phyloP scores from a whole-genome alignment of 768 basidiomycete genomes.

The Rossbeevera mucosa region DNA sequence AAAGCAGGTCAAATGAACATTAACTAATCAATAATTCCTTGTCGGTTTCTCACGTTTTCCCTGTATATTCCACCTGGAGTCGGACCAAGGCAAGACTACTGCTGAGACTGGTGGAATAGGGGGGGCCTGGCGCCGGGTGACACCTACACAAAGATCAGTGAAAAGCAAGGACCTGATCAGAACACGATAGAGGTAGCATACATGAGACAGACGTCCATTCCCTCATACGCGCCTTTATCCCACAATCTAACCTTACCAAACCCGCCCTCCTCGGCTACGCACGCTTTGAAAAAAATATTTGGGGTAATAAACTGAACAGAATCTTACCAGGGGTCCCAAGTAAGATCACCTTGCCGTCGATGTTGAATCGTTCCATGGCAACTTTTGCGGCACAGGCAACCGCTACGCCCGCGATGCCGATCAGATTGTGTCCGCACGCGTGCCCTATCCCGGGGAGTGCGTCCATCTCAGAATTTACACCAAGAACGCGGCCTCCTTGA shows the following conservation, averaged over 20 bases:
- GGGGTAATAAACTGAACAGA: background rate
- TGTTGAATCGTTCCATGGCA: conserved; percentile 44
- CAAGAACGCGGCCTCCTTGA: conserved; percentile 56
- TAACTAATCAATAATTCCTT: background rate
- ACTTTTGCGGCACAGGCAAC: conserved; percentile 66
- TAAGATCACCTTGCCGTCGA: conserved; percentile 48
- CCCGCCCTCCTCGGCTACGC: conserved; percentile 76
- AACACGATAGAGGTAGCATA: conserved; percentile 25
- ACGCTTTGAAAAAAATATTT: background rate
- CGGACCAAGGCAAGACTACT: conserved; percentile 60
- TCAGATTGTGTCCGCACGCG: conserved; percentile 81
- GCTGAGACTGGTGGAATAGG: conserved; percentile 60
- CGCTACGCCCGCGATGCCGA: conserved; percentile 71
- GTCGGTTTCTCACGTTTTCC: conserved; percentile 55
- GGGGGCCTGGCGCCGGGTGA: conserved; percentile 76
- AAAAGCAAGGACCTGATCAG: background rate
- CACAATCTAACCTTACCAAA: conserved; percentile 66
- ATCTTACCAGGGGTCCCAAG: conserved; percentile 71
- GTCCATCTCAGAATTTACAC: conserved; percentile 77
- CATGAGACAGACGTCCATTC: conserved; percentile 78
- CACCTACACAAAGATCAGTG: conserved; percentile 45
- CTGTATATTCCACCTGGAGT: conserved; percentile 59
- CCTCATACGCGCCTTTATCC: conserved; percentile 66
- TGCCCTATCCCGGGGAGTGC: conserved; percentile 59
- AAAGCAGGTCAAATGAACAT: background rate